Evolutionary conservation across 1,284 basidiomycete genomes (phyloP).

Genomic region (Cutaneotrichosporon dermatis): DNA sequence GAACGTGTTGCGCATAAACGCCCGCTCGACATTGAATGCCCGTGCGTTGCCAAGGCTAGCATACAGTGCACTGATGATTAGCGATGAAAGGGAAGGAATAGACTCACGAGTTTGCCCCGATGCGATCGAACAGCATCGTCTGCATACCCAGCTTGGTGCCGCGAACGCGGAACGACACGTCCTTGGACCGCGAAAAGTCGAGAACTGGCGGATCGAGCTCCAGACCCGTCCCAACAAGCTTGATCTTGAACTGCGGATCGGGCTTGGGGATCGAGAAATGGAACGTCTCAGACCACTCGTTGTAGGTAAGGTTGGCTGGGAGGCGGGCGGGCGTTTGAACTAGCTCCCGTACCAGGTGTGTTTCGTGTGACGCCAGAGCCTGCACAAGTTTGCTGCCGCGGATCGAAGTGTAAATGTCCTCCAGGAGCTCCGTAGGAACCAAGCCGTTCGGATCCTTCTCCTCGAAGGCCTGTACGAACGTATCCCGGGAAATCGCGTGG

Average conservation of each 20-base stretch:
- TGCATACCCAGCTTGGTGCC: slow-evolving; percentile 75
- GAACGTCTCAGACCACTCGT: slow-evolving; percentile 76
- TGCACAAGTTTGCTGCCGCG: slow-evolving; percentile 66
- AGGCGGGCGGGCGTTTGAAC: slow-evolving; percentile 64
- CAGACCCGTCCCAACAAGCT: slow-evolving; percentile 77
- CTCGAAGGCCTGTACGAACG: slow-evolving; percentile 75
- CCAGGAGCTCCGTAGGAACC: slow-evolving; percentile 67
- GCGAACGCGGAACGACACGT: slow-evolving; percentile 81
- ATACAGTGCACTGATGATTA: slow-evolving; percentile 57
- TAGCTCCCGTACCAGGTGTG: slow-evolving; percentile 47
- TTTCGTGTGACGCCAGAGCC: slow-evolving; percentile 55
- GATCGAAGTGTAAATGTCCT: slow-evolving; percentile 72
- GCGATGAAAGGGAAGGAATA: not conserved
- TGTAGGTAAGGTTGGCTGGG: slow-evolving; percentile 73
- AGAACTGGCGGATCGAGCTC: slow-evolving; percentile 77
- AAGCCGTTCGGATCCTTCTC: slow-evolving; percentile 64
- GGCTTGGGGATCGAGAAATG: slow-evolving; percentile 73
- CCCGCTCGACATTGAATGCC: slow-evolving; percentile 73
- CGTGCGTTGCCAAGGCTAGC: slow-evolving; percentile 69
- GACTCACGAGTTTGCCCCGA: slow-evolving; percentile 65
- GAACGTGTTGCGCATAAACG: slow-evolving; percentile 91
- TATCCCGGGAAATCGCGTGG: slow-evolving; percentile 60
- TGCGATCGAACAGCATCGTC: slow-evolving; percentile 71
- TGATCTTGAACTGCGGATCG: slow-evolving; percentile 71
- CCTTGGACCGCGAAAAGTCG: slow-evolving; percentile 66